Conservation (phyloP, 306 rosid species). For the Malus sieversii region DNA sequence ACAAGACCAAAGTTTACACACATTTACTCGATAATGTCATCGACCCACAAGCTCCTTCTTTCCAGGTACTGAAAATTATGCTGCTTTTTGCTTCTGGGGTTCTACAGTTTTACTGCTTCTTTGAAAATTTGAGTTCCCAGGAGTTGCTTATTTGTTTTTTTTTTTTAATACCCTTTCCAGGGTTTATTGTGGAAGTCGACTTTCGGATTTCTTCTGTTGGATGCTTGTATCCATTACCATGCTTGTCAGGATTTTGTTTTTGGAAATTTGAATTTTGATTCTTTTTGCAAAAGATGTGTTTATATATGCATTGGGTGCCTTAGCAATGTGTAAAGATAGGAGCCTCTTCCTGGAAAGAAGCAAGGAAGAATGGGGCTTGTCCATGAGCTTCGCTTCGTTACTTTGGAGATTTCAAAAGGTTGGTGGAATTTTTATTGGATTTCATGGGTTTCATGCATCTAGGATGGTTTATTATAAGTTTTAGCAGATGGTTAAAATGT, state of each 20-base stretch:
- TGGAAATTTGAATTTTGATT: slow-evolving; percentile 1
- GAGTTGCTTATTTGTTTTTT: not conserved
- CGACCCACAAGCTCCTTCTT: slow-evolving; percentile 32
- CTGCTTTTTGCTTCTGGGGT: slow-evolving; percentile 1
- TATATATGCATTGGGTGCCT: slow-evolving; percentile 22
- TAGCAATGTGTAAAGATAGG: slow-evolving; percentile 45
- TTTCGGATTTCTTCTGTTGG: slow-evolving; percentile 66
- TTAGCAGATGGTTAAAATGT: not conserved
- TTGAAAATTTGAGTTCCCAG: not conserved
- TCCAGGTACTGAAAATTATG: slow-evolving; percentile 37
- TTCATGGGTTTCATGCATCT: slow-evolving; percentile 5
- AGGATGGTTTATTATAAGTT: not conserved
- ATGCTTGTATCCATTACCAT: slow-evolving; percentile 55
- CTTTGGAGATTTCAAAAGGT: slow-evolving; percentile 64
- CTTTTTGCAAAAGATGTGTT: not conserved
- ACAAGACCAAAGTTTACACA: slow-evolving; percentile 73
- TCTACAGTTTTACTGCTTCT: not conserved
- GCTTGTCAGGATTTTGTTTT: not conserved
- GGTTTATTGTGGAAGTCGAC: slow-evolving; percentile 57
- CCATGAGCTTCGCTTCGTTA: slow-evolving; percentile 40
- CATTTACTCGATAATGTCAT: slow-evolving; percentile 73
- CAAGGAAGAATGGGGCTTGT: slow-evolving; percentile 35
- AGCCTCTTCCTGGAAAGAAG: slow-evolving; percentile 47
- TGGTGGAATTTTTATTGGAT: not conserved
- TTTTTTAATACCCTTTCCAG: slow-evolving; percentile 37